These are phyloP conservation scores for Globisporangium apiculatum DNA, from an alignment of 352 stramenopile genomes.

Conservation along the genomic window DNA sequence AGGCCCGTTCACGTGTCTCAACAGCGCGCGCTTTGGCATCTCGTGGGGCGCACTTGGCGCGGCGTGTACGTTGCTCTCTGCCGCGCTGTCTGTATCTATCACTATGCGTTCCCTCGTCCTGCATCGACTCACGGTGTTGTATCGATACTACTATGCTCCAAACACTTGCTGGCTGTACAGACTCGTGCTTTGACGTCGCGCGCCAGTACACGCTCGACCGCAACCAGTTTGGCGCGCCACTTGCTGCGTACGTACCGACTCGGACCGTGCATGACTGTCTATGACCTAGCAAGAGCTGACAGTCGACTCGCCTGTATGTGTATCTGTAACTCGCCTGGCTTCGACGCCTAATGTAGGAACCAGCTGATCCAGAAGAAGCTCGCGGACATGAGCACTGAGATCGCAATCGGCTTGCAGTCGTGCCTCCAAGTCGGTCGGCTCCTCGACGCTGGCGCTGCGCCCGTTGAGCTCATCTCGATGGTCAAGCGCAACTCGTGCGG, in stretches of 20 bases:
- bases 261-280: too few species aligned
- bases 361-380: conserved; percentile 98
- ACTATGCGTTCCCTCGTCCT: too few species aligned
- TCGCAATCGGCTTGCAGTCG: conserved; percentile 89
- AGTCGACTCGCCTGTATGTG: neutral
- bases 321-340: neutral
- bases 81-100: neutral
- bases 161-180: conserved; percentile 12
- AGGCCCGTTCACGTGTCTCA: conserved; percentile 97
- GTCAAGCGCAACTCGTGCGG: conserved; percentile 96
- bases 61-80: conserved; percentile 51
- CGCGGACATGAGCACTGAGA: conserved; percentile 96
- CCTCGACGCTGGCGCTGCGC: conserved; percentile 75
- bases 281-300: too few species aligned
- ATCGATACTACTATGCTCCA: too few species aligned
- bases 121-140: neutral
- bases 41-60: conserved; percentile 95
- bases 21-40: conserved; percentile 97
- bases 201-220: conserved; percentile 94
- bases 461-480: conserved; percentile 91
- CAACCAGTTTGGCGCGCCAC: conserved; percentile 93
- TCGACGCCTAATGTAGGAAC: conserved; percentile 51
- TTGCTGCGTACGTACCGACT: conserved; percentile 78
- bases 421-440: conserved; percentile 90
- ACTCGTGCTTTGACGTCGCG: conserved; percentile 91